These are phyloP conservation scores for Penicillium ochrochloron DNA, from an alignment of 495 filamentous ascomycete genomes.

Conservation along the genomic window DNA sequence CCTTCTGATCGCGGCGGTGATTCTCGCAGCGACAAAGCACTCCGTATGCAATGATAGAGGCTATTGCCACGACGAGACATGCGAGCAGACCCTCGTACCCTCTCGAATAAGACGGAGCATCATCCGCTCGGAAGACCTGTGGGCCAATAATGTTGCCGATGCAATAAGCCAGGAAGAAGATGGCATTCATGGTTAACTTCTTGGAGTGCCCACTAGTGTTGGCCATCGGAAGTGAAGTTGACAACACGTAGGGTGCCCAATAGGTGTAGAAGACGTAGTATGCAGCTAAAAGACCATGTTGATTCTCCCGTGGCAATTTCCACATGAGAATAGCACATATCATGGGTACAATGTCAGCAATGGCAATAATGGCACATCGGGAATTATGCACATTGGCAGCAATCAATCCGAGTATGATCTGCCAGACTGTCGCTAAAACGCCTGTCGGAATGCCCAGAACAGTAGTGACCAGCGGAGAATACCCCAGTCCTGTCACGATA, in stretches of 20 bases:
- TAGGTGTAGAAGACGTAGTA: slow-evolving; percentile 40
- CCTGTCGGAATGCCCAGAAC: slow-evolving; percentile 43
- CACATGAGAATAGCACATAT: slow-evolving; percentile 43
- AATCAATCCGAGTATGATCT: slow-evolving; percentile 41
- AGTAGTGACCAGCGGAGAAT: slow-evolving; percentile 32
- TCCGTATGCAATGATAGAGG: slow-evolving; percentile 27
- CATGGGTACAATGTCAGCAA: slow-evolving; percentile 37
- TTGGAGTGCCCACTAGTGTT: slow-evolving; percentile 47
- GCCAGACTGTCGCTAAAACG: slow-evolving; percentile 34
- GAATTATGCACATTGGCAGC: slow-evolving; percentile 41
- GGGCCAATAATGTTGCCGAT: slow-evolving; percentile 62
- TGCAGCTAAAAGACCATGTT: slow-evolving; percentile 37
- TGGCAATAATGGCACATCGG: slow-evolving; percentile 39
- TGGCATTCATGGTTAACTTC: slow-evolving; percentile 34
- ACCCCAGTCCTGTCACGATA: slow-evolving; percentile 45
- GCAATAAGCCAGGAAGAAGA: slow-evolving; percentile 38
- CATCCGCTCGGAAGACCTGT: slow-evolving; percentile 59
- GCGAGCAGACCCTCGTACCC: slow-evolving; percentile 38
- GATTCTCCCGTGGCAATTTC: slow-evolving; percentile 37
- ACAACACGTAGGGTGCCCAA: slow-evolving; percentile 43
- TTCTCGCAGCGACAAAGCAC: slow-evolving; percentile 29
- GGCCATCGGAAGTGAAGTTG: slow-evolving; percentile 43
- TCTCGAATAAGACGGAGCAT: slow-evolving; percentile 52
- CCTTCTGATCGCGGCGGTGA: slow-evolving; percentile 19
- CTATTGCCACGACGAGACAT: slow-evolving; percentile 31